Conservation (phyloP, 2,329 filamentous ascomycete species). For the Arthrocladium fulminans region DNA sequence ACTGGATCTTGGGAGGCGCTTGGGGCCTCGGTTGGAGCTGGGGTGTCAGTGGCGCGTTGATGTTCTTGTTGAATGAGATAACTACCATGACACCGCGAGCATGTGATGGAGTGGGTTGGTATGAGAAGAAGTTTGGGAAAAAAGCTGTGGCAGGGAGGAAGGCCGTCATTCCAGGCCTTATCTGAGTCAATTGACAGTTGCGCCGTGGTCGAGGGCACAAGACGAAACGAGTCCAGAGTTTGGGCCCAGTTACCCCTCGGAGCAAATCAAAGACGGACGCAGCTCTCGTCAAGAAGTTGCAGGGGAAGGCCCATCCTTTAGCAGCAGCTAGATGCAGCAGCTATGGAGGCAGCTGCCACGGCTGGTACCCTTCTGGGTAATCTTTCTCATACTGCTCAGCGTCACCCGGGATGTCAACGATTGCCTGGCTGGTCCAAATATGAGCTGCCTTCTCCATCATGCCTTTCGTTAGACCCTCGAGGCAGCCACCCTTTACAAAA, state of each 20-base stretch:
- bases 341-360: too few species aligned
- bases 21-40: constrained; percentile 38
- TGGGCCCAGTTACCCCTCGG: too few species aligned
- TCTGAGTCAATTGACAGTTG: not conserved
- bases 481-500: constrained; percentile 54
- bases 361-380: not conserved
- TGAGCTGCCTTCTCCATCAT: constrained; percentile 53
- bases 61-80: constrained; percentile 79
- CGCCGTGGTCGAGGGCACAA: not conserved
- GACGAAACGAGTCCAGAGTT: not conserved
- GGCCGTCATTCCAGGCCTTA: constrained; percentile 53
- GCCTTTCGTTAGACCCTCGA: constrained; percentile 54
- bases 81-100: constrained; percentile 85
- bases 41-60: constrained; percentile 63
- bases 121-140: constrained; percentile 75
- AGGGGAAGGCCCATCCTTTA: too few species aligned
- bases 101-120: constrained; percentile 74
- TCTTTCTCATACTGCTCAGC: constrained; percentile 1
- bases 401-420: not conserved
- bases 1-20: constrained; percentile 52
- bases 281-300: too few species aligned
- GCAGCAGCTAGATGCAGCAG: too few species aligned
- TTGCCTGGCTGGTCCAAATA: constrained; percentile 49
- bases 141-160: constrained; percentile 67
- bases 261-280: too few species aligned